Conservation (phyloP, 2,329 filamentous ascomycete species). For the Rhynchosporium secalis region DNA sequence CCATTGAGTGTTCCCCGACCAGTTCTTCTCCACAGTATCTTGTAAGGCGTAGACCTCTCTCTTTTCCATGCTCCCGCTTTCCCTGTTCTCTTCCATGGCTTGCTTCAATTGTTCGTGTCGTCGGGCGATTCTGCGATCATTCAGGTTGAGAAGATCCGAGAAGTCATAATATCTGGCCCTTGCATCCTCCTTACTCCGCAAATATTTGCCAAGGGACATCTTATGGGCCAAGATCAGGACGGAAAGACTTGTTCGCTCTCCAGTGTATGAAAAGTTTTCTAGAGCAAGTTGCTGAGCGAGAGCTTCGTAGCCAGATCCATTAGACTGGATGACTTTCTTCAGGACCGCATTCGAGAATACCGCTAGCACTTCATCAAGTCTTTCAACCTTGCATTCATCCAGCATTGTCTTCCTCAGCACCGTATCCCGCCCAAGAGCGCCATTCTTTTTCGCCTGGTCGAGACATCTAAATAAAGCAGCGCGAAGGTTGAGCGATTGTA, state of each 20-base stretch:
- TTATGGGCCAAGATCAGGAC: constrained; percentile 74
- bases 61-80: constrained; percentile 25
- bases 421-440: constrained; percentile 74
- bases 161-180: constrained; percentile 63
- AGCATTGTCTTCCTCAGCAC: constrained; percentile 92
- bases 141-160: constrained; percentile 61
- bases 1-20: constrained; percentile 77
- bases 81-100: constrained; percentile 36
- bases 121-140: constrained; percentile 57
- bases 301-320: constrained; percentile 46
- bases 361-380: constrained; percentile 82
- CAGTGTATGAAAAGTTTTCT: constrained; percentile 58
- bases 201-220: constrained; percentile 58
- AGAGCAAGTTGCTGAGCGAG: constrained; percentile 57
- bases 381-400: constrained; percentile 91
- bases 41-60: constrained; percentile 50
- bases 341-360: constrained; percentile 82
- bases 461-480: constrained; percentile 79
- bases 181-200: constrained; percentile 61
- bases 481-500: constrained; percentile 88
- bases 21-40: constrained; percentile 67
- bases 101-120: constrained; percentile 50
- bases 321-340: constrained; percentile 60
- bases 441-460: constrained; percentile 85
- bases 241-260: constrained; percentile 56